Percentiles rank a stretch among this genome's conserved stretches.
These are phyloP conservation scores for Decorospora gaudefroyi DNA, from an alignment of 2,329 filamentous ascomycete genomes.

Conservation along the genomic window DNA sequence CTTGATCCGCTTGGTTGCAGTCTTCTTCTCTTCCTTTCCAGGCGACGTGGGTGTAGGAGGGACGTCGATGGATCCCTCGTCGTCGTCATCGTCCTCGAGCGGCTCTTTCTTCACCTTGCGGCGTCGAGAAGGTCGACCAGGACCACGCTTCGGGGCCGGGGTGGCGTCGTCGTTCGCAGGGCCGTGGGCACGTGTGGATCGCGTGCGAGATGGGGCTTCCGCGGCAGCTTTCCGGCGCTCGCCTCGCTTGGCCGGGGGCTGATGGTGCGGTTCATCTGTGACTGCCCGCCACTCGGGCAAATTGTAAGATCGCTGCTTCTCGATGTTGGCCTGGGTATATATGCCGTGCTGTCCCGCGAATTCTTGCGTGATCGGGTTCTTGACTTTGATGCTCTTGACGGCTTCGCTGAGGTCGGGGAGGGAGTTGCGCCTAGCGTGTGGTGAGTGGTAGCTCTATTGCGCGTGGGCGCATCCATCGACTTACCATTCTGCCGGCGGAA, in stretches of 20 bases:
- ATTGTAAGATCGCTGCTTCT: conserved; percentile 95
- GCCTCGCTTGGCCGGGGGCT: conserved; percentile 88
- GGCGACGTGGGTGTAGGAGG: conserved; percentile 53
- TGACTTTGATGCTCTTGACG: conserved; percentile 88
- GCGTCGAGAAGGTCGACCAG: conserved; percentile 52
- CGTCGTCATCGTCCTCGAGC: conserved; percentile 41
- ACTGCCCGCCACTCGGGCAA: conserved; percentile 93
- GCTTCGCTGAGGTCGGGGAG: conserved; percentile 80
- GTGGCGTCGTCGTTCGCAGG: conserved; percentile 46
- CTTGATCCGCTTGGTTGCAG: conserved; percentile 33
- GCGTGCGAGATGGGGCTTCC: conserved; percentile 39
- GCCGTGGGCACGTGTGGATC: conserved; percentile 40
- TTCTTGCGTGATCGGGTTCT: conserved; percentile 97
- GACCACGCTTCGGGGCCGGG: conserved; percentile 53
- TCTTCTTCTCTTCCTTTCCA: conserved; percentile 49
- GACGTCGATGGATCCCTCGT: conserved; percentile 39
- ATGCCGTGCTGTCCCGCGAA: conserved; percentile 95
- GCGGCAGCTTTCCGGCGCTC: conserved; percentile 65
- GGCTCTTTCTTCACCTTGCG: conserved; percentile 31
- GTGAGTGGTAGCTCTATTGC: conserved; percentile 15
- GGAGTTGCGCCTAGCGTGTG: conserved; percentile 62
- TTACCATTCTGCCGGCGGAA: conserved; percentile 92
- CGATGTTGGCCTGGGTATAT: conserved; percentile 95
- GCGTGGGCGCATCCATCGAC: conserved; percentile 32
- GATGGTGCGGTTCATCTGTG: conserved; percentile 93